Percentiles rank a stretch among this genome's conserved stretches.
phyloP scores from a whole-genome alignment of 140 eudicot species.

The Senecio squalidus region DNA sequence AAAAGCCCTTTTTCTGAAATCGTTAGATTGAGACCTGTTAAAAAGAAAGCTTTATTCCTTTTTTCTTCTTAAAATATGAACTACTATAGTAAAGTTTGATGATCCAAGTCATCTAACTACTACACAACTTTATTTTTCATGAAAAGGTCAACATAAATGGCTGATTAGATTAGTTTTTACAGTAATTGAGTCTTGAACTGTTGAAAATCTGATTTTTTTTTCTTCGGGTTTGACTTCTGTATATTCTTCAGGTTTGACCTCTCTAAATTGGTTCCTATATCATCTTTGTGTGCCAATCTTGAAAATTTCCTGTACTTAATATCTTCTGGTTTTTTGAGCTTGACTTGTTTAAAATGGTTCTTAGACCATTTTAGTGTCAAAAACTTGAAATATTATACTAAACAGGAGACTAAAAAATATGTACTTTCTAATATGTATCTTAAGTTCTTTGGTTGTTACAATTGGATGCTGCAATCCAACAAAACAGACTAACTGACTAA shows the following conservation, averaged over 20 bases:
- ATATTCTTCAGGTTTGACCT: not conserved
- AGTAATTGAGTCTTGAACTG: not conserved
- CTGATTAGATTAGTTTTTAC: not conserved
- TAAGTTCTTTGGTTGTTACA: too few relatives aligned
- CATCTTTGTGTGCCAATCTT: not conserved
- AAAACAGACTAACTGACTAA: too few relatives aligned
- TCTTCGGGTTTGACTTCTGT: not conserved
- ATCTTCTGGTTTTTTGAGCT: too few relatives aligned
- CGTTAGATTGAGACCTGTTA: too few relatives aligned
- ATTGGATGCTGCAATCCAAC: too few relatives aligned
- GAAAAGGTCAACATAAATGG: not conserved
- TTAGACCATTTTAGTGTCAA: too few relatives aligned
- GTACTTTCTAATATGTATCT: too few relatives aligned
- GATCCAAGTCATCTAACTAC: conserved; percentile 44
- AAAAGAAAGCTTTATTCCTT: conserved; percentile 26
- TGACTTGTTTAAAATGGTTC: too few relatives aligned
- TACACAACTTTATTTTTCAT: conserved; percentile 27
- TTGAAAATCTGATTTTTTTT: not conserved
- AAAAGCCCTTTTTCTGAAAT: too few relatives aligned
- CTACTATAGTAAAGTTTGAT: conserved; percentile 25
- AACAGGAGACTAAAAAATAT: too few relatives aligned
- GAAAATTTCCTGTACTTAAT: too few relatives aligned
- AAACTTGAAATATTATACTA: too few relatives aligned
- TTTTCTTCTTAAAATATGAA: conserved; percentile 14
- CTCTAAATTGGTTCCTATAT: not conserved